Conservation (phyloP, 2,329 filamentous ascomycete species). For the Aspergillus tanneri region DNA sequence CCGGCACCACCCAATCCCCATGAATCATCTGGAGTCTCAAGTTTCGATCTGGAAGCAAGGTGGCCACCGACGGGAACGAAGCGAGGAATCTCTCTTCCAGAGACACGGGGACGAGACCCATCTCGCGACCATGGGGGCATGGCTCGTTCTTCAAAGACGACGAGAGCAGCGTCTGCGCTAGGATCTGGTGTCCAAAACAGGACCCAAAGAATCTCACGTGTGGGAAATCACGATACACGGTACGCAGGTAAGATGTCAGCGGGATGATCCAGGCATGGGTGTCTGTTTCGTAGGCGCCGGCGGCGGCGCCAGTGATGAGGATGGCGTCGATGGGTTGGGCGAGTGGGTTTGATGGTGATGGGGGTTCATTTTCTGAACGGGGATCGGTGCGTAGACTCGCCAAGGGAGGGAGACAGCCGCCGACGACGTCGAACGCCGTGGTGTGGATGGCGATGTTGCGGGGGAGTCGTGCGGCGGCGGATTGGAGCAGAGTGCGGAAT, state of each 20-base stretch:
- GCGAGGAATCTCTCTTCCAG: slow-evolving; percentile 22
- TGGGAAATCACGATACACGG: slow-evolving; percentile 26
- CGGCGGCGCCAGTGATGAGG: slow-evolving; percentile 30
- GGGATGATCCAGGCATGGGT: slow-evolving; percentile 25
- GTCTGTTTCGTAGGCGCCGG: slow-evolving; percentile 24
- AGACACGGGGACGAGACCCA: slow-evolving; percentile 31
- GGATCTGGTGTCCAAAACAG: slow-evolving; percentile 36
- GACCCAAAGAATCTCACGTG: slow-evolving; percentile 34
- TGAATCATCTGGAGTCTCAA: slow-evolving; percentile 36
- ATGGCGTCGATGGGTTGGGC: slow-evolving; percentile 28
- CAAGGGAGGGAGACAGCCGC: slow-evolving; percentile 29
- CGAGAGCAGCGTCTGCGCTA: slow-evolving; percentile 20
- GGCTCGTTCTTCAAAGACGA: slow-evolving; percentile 3
- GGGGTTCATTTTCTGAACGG: neutral
- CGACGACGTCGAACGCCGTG: slow-evolving; percentile 35
- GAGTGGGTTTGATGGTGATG: slow-evolving; percentile 7
- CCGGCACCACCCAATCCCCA: slow-evolving; percentile 27
- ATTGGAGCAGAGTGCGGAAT: slow-evolving; percentile 33
- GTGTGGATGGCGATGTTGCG: slow-evolving; percentile 31
- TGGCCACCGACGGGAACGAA: slow-evolving; percentile 14
- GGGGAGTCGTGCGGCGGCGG: slow-evolving; percentile 29
- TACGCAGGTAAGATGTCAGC: slow-evolving; percentile 25
- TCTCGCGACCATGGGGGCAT: slow-evolving; percentile 27
- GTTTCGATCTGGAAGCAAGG: neutral
- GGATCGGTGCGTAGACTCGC: slow-evolving; percentile 22